Base-by-base conservation (phyloP, 148 eudicot genomes). In the Vaccinium myrtillus region DNA sequence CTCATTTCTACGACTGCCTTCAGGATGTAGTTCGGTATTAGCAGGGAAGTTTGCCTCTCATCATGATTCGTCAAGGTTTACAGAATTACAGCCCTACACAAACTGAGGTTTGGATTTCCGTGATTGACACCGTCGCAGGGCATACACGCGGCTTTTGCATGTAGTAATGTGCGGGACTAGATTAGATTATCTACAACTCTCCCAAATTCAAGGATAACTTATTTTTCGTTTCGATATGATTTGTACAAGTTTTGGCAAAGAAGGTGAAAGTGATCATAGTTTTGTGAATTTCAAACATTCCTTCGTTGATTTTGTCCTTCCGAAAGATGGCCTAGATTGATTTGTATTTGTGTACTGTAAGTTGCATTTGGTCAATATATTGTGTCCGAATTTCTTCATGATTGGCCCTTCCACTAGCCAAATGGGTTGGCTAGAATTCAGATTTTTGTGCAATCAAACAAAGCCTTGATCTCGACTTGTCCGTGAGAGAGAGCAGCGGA, bases 1-100 rank as follows among this genome's bases (percentile, higher is more conserved):
- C 93, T 81, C 99, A 96, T 88, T 94, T 95, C 91, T 94, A 88
- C 49, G 98, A 94, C 13, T 93, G 99, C 83, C 99, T 94, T 63
- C 92, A 94, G 89, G 99, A 96, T 71, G 76, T 95, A 13, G 92
- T 93, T 67, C 89, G 96, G 67, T 94, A 89, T 85, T 93, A 91
- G 89, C 50, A 48, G 51, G 11, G 61, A 4, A 46, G 43, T 46
- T 30, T 46, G 82, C 69, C 51, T 77, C 73, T 59, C 36, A 54
- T 75, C 49, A 27, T 55, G 55, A 75, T 25, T 80, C 75, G 84
- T 65, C 70, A 80, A 12, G 13, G 19, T 79, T 25, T 70, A 32
- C n/a, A n/a, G n/a, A n/a, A n/a, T n/a, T n/a, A n/a, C 1, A n/a
- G 51, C 63, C 63, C 43, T 71, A 73, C 13, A 4, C 39, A 30